Conservation (phyloP, 169 alveolate genomes). For the Cryptosporidium sp. region DNA sequence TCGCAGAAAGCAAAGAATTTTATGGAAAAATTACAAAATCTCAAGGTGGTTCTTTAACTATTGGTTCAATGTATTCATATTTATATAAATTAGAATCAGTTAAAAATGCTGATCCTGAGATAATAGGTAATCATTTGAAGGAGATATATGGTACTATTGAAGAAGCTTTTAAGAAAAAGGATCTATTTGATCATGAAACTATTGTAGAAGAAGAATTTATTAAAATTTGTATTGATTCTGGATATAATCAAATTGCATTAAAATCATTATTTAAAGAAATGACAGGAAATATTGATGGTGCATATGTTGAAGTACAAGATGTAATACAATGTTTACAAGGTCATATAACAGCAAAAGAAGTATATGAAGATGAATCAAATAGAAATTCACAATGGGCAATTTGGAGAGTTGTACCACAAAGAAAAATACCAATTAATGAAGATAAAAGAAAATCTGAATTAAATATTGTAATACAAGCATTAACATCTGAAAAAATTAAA, state of each 20-base stretch:
- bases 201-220: constrained; percentile 18
- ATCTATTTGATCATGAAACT: constrained; percentile 28
- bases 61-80: constrained; percentile 35
- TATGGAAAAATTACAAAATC: constrained; percentile 12
- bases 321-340: constrained; percentile 60
- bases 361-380: constrained; percentile 20
- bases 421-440: constrained; percentile 33
- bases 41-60: constrained; percentile 20
- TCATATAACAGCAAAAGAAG: constrained; percentile 56
- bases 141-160: constrained; percentile 48
- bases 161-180: constrained; percentile 13
- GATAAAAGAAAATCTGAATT: constrained; percentile 31
- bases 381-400: constrained; percentile 67
- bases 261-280: constrained; percentile 2
- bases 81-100: not conserved
- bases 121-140: constrained; percentile 13
- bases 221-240: constrained; percentile 33
- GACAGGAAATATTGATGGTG: constrained; percentile 27
- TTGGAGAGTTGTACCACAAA: constrained; percentile 45
- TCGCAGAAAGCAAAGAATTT: constrained; percentile 39
- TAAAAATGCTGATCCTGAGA: constrained; percentile 34
- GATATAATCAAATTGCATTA: constrained; percentile 9
- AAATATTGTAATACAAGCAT: constrained; percentile 16
- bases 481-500: constrained; percentile 4
- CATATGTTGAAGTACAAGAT: constrained; percentile 60